These are phyloP conservation scores for Trypanosoma mega DNA, from an alignment of 208 protist species.

Conservation along the genomic window DNA sequence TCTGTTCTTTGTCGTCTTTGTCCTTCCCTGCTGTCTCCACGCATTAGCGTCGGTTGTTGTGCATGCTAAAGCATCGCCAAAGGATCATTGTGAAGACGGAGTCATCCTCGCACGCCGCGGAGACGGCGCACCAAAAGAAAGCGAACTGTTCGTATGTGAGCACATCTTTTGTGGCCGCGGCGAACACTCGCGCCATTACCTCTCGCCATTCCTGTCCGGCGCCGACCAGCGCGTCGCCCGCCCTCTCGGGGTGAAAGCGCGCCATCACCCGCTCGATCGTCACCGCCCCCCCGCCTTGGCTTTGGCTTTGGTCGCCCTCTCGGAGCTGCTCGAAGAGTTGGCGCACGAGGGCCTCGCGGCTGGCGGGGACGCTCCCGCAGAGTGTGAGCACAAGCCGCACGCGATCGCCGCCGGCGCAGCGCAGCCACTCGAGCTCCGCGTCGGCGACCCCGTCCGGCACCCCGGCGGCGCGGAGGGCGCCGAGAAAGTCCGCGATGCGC, in stretches of 20 bases:
- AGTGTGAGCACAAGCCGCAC: conserved; percentile 53
- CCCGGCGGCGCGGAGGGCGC: conserved; percentile 37
- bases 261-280: conserved; percentile 25
- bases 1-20: conserved; percentile 1
- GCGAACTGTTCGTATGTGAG: conserved; percentile 63
- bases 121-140: conserved; percentile 76
- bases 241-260: conserved; percentile 45
- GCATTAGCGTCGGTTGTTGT: conserved; percentile 20
- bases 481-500: conserved; percentile 49
- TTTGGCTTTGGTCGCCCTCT: neutral
- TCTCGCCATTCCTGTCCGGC: conserved; percentile 38
- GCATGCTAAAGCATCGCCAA: conserved; percentile 79
- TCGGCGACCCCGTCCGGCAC: conserved; percentile 41
- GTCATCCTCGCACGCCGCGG: conserved; percentile 72
- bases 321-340: conserved; percentile 66
- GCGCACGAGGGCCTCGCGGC: conserved; percentile 53
- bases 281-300: conserved; percentile 10
- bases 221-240: conserved; percentile 39
- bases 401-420: conserved; percentile 51
- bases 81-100: conserved; percentile 78
- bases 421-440: conserved; percentile 76
- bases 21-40: neutral
- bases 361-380: conserved; percentile 45
- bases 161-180: conserved; percentile 7
- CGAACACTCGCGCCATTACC: conserved; percentile 35